Conservation (phyloP, 768 basidiomycete genomes). For the Pholiota microspora region DNA sequence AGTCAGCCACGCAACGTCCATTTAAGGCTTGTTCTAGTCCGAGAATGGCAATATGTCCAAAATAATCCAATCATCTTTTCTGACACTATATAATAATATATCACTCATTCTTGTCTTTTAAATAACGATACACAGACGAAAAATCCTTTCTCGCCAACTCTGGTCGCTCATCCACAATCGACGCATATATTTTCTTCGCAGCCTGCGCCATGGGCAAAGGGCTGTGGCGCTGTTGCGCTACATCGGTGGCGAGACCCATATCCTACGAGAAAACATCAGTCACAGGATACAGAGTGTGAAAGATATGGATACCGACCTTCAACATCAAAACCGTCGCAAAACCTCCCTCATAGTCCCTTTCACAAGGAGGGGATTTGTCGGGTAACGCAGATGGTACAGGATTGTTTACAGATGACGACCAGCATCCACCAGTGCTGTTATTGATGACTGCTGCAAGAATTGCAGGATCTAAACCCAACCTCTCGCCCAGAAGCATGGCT, state of each 20-base stretch:
- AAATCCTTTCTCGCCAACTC: constrained; percentile 74
- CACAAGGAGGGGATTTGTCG: constrained; percentile 76
- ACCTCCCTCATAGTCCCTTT: constrained; percentile 80
- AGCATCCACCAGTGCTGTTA: constrained; percentile 79
- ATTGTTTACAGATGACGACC: constrained; percentile 85
- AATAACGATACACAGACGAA: constrained; percentile 72
- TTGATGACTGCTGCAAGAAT: constrained; percentile 84
- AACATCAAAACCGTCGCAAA: constrained; percentile 84
- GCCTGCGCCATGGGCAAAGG: constrained; percentile 66
- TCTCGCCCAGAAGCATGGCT: constrained; percentile 85
- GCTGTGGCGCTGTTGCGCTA: constrained; percentile 47
- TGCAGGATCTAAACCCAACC: constrained; percentile 73
- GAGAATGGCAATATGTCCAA: constrained; percentile 5
- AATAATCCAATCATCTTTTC: not conserved
- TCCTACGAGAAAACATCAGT: constrained; percentile 47
- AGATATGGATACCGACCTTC: constrained; percentile 57
- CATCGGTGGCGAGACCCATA: constrained; percentile 74
- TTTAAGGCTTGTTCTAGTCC: constrained; percentile 14
- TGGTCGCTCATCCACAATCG: constrained; percentile 50
- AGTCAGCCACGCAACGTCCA: constrained; percentile 15
- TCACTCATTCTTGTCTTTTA: constrained; percentile 32
- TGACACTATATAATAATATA: not conserved
- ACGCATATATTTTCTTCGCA: constrained; percentile 61
- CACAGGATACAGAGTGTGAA: not conserved
- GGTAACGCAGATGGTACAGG: constrained; percentile 76